Evolutionary conservation across 1,139 yeast species (phyloP), one percentile per base, ranked within the genome.

Genomic region (Geotrichum phurueaensis): DNA sequence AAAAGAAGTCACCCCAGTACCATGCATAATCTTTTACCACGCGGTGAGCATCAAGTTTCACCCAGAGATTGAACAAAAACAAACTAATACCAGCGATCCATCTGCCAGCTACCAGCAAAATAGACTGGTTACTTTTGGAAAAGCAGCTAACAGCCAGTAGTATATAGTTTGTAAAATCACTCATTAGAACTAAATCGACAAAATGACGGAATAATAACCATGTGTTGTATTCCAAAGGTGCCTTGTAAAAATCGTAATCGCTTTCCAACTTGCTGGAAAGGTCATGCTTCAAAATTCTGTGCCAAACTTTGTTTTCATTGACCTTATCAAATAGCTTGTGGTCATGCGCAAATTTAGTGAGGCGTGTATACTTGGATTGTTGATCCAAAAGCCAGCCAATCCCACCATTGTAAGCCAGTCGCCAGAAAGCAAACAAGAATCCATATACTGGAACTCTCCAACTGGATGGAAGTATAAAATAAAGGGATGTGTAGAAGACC

Each of bases 1-100:
- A 88, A 79, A 89, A 89, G 76, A 89, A 89, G 73, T 89, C 96
- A 39, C 96, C 96, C 96, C 96, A 89, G 74, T 89, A 89, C 96
- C 96, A 89, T 13, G 96, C 96, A 71, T 85, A 90, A 73, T 89
- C 96, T 71, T 89, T 89, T 61, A 89, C 92, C 27, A 90, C 92
- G 66, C 91, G 82, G 72, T 89, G 96, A 48, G 96, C 96, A 73
- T 89, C 94, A 18, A 89, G 77, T 71, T 89, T 89, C 57, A 89
- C 96, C 95, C 96, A 89, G 52, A 87, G 78, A 70, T 89, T 89
- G 77, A 89, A 89, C 54, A 86, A 66, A 62, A 88, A 82, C 66
- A 89, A 79, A 7, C 68, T 65, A 33, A 75, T 65, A n/a, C 81
- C 81, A 5, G 77, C 76, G 15, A 65, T 51, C 78, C 79, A 76